These are phyloP conservation scores for Penicillium turbatum DNA, from an alignment of 495 filamentous ascomycete genomes.

Conservation along the genomic window DNA sequence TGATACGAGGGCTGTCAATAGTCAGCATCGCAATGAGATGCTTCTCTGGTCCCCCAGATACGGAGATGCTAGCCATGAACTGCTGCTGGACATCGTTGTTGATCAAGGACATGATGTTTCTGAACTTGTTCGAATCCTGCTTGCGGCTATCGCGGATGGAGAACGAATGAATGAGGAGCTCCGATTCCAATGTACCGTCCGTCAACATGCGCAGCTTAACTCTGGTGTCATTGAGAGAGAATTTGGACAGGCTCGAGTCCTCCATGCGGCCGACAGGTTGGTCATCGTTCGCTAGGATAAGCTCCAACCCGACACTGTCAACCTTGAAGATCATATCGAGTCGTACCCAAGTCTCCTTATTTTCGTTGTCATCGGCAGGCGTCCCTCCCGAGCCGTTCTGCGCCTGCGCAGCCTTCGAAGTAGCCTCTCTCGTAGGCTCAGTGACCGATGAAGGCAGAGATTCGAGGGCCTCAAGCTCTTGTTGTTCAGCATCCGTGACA, in stretches of 20 bases:
- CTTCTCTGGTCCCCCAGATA: conserved; percentile 78
- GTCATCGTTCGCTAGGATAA: conserved; percentile 71
- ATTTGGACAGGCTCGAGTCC: conserved; percentile 80
- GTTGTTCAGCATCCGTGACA: conserved; percentile 66
- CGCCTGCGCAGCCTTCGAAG: conserved; percentile 41
- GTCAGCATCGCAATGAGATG: conserved; percentile 87
- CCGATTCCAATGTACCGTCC: conserved; percentile 87
- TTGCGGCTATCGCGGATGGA: conserved; percentile 87
- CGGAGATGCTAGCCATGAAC: conserved; percentile 94
- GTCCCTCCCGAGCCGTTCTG: conserved; percentile 38
- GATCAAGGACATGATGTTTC: conserved; percentile 95
- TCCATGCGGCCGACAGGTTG: conserved; percentile 74
- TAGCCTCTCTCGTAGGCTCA: conserved; percentile 42
- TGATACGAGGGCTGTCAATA: conserved; percentile 92
- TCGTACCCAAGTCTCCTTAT: conserved; percentile 78
- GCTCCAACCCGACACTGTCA: conserved; percentile 78
- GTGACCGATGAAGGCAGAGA: conserved; percentile 57
- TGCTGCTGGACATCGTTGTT: conserved; percentile 90
- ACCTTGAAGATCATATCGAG: conserved; percentile 91
- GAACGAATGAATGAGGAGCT: conserved; percentile 89
- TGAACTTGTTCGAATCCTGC: conserved; percentile 86
- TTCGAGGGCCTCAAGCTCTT: conserved; percentile 58
- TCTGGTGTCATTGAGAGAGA: conserved; percentile 86
- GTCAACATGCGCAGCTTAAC: conserved; percentile 93
- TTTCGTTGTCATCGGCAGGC: conserved; percentile 58